These are phyloP conservation scores for Aspergillus amoenus DNA, from an alignment of 2,329 filamentous ascomycete species.

Conservation along the genomic window DNA sequence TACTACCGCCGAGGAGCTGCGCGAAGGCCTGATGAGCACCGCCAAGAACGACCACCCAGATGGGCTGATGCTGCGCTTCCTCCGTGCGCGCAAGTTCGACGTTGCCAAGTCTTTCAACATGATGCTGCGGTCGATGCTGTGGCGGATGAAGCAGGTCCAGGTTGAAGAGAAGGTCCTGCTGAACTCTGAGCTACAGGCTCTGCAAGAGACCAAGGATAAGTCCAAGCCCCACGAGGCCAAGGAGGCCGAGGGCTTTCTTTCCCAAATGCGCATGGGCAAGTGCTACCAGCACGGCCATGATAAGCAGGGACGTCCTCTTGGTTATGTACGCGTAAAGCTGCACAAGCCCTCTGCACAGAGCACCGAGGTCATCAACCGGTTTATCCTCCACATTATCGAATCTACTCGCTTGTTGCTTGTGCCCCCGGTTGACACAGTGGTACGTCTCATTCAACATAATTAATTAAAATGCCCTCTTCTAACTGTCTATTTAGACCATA, in stretches of 20 bases:
- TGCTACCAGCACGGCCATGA: constrained; percentile 85
- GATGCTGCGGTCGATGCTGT: constrained; percentile 87
- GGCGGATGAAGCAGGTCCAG: constrained; percentile 70
- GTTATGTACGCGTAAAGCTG: constrained; percentile 74
- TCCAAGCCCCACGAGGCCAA: constrained; percentile 61
- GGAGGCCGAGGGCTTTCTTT: constrained; percentile 71
- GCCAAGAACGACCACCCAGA: constrained; percentile 93
- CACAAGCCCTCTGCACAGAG: constrained; percentile 84
- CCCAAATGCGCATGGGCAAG: constrained; percentile 84
- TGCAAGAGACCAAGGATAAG: constrained; percentile 55
- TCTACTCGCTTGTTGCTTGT: constrained; percentile 78
- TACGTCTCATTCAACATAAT: constrained; percentile 47
- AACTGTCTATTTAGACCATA: constrained; percentile 61
- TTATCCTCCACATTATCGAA: constrained; percentile 90
- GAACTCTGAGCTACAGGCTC: constrained; percentile 67
- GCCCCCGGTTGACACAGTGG: constrained; percentile 82
- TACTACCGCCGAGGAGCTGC: constrained; percentile 71
- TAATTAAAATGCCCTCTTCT: not conserved
- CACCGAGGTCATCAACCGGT: constrained; percentile 77
- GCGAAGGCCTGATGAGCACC: constrained; percentile 80
- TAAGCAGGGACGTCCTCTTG: constrained; percentile 78
- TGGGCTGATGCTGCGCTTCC: constrained; percentile 73
- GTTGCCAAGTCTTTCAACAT: constrained; percentile 86
- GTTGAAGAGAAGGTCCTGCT: constrained; percentile 83
- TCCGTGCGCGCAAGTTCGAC: constrained; percentile 88